Conservation (phyloP, 202 grass and related monocot species). For the Panicum hallii region DNA sequence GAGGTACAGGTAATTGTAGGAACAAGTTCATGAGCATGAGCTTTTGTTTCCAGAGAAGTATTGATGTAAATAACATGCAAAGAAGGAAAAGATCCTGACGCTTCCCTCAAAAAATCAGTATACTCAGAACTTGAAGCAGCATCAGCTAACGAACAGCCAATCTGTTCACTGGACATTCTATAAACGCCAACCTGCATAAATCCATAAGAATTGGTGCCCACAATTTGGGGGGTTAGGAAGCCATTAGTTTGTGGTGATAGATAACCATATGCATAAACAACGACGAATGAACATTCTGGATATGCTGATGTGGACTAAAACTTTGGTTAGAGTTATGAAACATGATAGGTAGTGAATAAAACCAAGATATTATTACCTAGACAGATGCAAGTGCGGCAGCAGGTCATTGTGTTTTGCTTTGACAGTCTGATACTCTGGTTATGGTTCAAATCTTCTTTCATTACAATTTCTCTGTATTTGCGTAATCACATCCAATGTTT, state of each 20-base stretch:
- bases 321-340: not conserved
- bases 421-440: not conserved
- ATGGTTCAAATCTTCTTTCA: not conserved
- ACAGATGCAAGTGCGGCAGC: not conserved
- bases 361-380: conserved; percentile 1
- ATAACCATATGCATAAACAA: conserved; percentile 21
- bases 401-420: not conserved
- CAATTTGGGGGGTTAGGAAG: conserved; percentile 15
- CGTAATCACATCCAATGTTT: not conserved
- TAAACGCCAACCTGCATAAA: conserved; percentile 85
- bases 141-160: conserved; percentile 95
- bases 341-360: not conserved
- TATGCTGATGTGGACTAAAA: not conserved
- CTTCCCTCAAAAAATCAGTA: conserved; percentile 73
- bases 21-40: conserved; percentile 88
- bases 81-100: conserved; percentile 74
- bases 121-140: conserved; percentile 91
- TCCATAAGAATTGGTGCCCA: conserved; percentile 6
- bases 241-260: not conserved
- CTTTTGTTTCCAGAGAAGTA: conserved; percentile 97
- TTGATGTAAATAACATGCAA: conserved; percentile 99
- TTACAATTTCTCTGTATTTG: not conserved
- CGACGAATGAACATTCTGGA: not conserved
- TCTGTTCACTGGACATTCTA: conserved; percentile 95
- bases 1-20: conserved; percentile 98